Evolutionary conservation across 2,329 filamentous ascomycete genomes (phyloP), one percentile per base, ranked within the genome.

Genomic region (Diplocarpon rosae): DNA sequence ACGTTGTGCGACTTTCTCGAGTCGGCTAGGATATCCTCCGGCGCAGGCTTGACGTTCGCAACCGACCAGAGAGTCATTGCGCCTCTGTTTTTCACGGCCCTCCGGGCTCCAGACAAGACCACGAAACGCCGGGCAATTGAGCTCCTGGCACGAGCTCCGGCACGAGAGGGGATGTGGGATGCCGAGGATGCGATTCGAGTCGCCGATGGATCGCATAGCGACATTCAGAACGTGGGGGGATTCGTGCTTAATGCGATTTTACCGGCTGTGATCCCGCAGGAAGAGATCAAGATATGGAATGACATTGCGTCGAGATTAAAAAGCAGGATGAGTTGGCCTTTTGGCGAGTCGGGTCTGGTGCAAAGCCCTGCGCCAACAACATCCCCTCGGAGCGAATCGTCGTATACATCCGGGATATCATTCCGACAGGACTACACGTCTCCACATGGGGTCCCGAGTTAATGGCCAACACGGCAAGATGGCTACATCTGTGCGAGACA

Each of bases 101-200:
- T 58, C 1, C 44, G 50, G 43, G 51, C 51, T 5, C 46, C 51
- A 12, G 41, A 44, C 11, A 30, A 38, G 3, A 13, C 38, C 2
- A 43, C 51, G 17, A 51, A 51, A 34, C 42, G 38, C 29, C 37
- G 54, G 33, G 56, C 56, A 3, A 43, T 53, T 5, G 42, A 52
- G 13, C 39, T 60, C 2, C 46, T 60, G 8, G 36, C 39, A 9
- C 46, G 45, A 28, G 44, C 49, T 2, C 54, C 51, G 5, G 53
- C 57, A 29, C 36, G 53, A 34, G 58, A 60, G 50, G 58, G 58
- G 3, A 52, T 55, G 46, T 60, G 58, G 57, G 53, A 59, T 43
- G 50, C 52, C 2, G 46, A 51, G 9, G 49, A 55, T 37, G 54
- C 53, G 11, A 40, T 51, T 17, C 42, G 43, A 11, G 50, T 55